Evolutionary conservation across 164 flowering plant species (phyloP).

Genomic region (Sextonia rubra): DNA sequence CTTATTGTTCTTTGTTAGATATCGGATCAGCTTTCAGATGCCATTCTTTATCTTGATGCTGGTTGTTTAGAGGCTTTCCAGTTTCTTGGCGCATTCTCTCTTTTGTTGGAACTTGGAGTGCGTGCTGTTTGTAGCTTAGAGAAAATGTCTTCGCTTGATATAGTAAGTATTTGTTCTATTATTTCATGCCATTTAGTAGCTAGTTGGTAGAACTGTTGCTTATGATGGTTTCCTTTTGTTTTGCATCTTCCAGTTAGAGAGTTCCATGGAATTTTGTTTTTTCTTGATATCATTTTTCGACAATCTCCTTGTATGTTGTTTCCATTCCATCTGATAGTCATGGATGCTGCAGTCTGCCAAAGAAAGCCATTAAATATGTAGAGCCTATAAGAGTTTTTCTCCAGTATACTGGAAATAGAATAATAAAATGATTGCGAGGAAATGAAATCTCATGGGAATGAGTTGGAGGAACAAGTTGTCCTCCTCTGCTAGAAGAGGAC

Average conservation of each 20-base stretch:
- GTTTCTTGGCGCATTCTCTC: slow-evolving; percentile 67
- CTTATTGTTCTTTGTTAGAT: slow-evolving; percentile 36
- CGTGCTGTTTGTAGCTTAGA: slow-evolving; percentile 83
- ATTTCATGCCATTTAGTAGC: background rate
- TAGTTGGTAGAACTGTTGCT: background rate
- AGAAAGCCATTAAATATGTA: too few species aligned
- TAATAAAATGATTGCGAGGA: too few species aligned
- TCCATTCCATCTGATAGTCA: too few species aligned
- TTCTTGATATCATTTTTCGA: background rate
- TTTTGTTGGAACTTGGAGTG: slow-evolving; percentile 71
- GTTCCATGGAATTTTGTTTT: background rate
- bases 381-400: too few species aligned
- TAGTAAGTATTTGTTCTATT: slow-evolving; percentile 35
- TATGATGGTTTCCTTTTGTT: background rate
- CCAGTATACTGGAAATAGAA: too few species aligned
- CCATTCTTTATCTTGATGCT: slow-evolving; percentile 81
- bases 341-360: too few species aligned
- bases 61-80: slow-evolving; percentile 92
- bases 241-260: background rate
- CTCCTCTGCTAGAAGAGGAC: too few species aligned
- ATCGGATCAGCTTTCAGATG: slow-evolving; percentile 65
- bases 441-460: too few species aligned
- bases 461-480: too few species aligned
- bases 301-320: too few species aligned
- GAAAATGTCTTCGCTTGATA: slow-evolving; percentile 54